These are phyloP conservation scores for Sequoiadendron giganteum DNA, from an alignment of 75 land plant species.

Conservation along the genomic window DNA sequence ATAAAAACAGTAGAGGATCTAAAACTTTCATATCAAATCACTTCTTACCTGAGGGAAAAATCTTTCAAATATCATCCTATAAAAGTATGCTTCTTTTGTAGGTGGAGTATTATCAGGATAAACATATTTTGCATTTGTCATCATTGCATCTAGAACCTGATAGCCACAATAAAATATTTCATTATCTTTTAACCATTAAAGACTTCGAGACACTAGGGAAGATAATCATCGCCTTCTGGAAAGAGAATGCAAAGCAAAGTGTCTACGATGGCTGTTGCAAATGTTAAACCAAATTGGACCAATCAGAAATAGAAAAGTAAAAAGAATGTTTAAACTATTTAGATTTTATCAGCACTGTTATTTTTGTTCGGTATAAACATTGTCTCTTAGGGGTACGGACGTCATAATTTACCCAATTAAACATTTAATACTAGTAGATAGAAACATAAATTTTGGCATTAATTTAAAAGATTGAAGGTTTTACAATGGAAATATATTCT, in stretches of 20 bases:
- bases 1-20: background rate
- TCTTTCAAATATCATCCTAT: slow-evolving; percentile 81
- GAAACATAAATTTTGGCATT: background rate
- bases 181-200: background rate
- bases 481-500: background rate
- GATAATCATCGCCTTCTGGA: background rate
- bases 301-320: too few relatives aligned
- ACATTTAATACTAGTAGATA: too few relatives aligned
- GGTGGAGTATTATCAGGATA: slow-evolving; percentile 89
- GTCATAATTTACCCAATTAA: too few relatives aligned
- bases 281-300: background rate
- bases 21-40: background rate
- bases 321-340: background rate
- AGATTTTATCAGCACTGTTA: background rate
- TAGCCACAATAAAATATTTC: background rate
- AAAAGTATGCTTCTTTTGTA: slow-evolving; percentile 83
- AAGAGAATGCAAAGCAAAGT: background rate
- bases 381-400: too few relatives aligned
- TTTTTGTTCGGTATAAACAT: too few relatives aligned
- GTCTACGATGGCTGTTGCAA: background rate
- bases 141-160: slow-evolving; percentile 84
- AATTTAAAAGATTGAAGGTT: background rate
- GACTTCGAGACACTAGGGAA: background rate
- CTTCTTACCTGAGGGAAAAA: slow-evolving; percentile 81
- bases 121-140: slow-evolving; percentile 65